A percentile compares a stretch with the other conserved stretches of the same genome.
phyloP scores from a whole-genome alignment of 768 basidiomycete genomes.

The Auricularia heimuer region DNA sequence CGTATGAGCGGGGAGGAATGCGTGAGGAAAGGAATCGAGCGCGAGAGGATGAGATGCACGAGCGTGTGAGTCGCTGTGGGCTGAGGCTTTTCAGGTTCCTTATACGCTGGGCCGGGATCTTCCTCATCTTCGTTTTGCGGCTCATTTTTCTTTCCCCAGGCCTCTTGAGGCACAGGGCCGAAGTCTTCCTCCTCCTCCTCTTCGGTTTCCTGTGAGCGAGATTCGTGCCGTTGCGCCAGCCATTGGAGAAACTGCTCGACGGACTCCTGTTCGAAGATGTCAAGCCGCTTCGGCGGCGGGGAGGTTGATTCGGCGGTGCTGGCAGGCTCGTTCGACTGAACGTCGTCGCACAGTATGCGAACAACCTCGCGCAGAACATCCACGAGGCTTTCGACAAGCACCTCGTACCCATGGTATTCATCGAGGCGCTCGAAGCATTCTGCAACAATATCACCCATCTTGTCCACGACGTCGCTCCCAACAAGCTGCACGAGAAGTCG shows the following conservation, averaged over 20 bases:
- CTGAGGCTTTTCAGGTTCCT: slow-evolving; percentile 28
- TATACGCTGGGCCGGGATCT: slow-evolving; percentile 28
- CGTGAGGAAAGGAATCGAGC: slow-evolving; percentile 84
- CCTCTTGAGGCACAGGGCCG: slow-evolving; percentile 35
- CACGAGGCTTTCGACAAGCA: slow-evolving; percentile 77
- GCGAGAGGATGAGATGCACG: slow-evolving; percentile 75
- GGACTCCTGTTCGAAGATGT: slow-evolving; percentile 10
- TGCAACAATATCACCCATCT: slow-evolving; percentile 89
- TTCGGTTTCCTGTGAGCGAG: slow-evolving; percentile 11
- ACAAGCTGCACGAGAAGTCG: slow-evolving; percentile 78
- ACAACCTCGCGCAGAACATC: slow-evolving; percentile 83
- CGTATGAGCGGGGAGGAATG: slow-evolving; percentile 83
- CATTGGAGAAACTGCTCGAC: slow-evolving; percentile 44
- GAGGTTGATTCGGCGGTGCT: not conserved
- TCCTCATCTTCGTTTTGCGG: slow-evolving; percentile 17
- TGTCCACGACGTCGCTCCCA: slow-evolving; percentile 76
- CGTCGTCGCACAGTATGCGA: slow-evolving; percentile 57
- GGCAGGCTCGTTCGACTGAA: slow-evolving; percentile 17
- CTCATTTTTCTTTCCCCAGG: slow-evolving; percentile 39
- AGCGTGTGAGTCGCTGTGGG: slow-evolving; percentile 65
- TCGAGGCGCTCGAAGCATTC: slow-evolving; percentile 96
- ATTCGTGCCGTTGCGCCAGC: slow-evolving; percentile 42
- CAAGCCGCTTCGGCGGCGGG: not conserved
- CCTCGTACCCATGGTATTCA: slow-evolving; percentile 87
- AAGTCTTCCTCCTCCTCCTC: slow-evolving; percentile 42